Evolutionary conservation across 73 alveolate genomes (phyloP).

Genomic region (Diophrys appendiculata): DNA sequence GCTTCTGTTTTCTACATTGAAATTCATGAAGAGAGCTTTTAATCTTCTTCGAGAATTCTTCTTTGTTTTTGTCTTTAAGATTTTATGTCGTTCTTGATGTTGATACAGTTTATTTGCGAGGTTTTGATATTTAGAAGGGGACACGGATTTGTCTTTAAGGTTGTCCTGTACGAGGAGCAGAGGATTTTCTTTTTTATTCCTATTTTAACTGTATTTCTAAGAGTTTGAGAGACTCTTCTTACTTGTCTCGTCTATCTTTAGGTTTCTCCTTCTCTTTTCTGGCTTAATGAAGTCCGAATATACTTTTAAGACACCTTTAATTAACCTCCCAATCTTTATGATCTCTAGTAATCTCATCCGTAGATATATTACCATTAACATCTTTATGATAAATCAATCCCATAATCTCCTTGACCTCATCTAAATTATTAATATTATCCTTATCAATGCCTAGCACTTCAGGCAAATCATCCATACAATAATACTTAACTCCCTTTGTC

Average conservation of each 20-base stretch:
- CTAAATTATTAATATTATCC: conserved; percentile 6
- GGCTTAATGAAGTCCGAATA: conserved; percentile 3
- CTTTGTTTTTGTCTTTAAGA: not conserved
- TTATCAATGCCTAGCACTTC: conserved; percentile 19
- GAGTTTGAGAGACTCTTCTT: not conserved
- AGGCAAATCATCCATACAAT: conserved; percentile 49
- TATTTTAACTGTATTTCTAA: no score
- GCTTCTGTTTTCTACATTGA: not conserved
- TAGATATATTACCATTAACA: conserved; percentile 11
- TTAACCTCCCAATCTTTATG: conserved; percentile 44
- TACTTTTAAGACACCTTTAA: conserved; percentile 30
- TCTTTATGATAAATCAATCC: conserved; percentile 27
- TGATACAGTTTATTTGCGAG: no score
- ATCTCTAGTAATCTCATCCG: conserved; percentile 16
- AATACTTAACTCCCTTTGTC: conserved; percentile 33
- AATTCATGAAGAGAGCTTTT: not conserved
- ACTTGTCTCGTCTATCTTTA: not conserved
- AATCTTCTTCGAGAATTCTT: not conserved
- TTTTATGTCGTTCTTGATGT: no score
- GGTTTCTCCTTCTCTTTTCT: not conserved
- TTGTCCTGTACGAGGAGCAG: not conserved
- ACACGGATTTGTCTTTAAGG: not conserved
- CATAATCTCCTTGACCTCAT: conserved; percentile 24
- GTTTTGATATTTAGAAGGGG: no score
- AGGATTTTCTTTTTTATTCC: not conserved